Conservation (phyloP, 2,329 filamentous ascomycete genomes). For the Aspergillus terreus region DNA sequence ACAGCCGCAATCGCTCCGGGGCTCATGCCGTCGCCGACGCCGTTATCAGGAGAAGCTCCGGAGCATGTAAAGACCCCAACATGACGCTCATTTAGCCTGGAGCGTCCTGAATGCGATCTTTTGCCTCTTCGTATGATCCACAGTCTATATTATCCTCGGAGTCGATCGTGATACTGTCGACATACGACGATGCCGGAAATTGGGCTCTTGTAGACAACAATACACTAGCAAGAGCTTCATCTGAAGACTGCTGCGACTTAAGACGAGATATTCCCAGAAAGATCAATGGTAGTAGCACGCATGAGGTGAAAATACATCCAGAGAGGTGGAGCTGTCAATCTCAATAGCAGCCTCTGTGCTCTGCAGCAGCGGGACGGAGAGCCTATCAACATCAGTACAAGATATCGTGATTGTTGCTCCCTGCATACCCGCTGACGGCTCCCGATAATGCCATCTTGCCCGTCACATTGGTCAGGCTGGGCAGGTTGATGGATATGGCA, state of each 20-base stretch:
- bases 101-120: background rate
- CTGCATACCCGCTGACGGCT: background rate
- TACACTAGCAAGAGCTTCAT: background rate
- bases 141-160: background rate
- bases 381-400: background rate
- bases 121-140: background rate
- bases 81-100: too few species aligned
- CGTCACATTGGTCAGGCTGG: background rate
- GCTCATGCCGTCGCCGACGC: too few species aligned
- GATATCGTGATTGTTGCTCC: background rate
- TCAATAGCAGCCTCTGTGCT: background rate
- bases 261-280: background rate
- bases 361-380: background rate
- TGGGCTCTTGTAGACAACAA: background rate
- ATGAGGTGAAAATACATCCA: background rate
- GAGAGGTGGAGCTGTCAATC: background rate
- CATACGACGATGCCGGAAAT: background rate
- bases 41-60: too few species aligned
- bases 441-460: background rate
- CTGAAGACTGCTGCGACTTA: background rate
- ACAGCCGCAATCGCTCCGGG: too few species aligned
- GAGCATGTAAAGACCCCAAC: too few species aligned
- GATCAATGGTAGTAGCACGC: background rate
- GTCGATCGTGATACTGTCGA: background rate
- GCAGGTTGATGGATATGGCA: background rate